Evolutionary conservation across 371 early-diverging fungal genomes (phyloP), one percentile per base, ranked within the genome.

Genomic region (Mucor lusitanicus): DNA sequence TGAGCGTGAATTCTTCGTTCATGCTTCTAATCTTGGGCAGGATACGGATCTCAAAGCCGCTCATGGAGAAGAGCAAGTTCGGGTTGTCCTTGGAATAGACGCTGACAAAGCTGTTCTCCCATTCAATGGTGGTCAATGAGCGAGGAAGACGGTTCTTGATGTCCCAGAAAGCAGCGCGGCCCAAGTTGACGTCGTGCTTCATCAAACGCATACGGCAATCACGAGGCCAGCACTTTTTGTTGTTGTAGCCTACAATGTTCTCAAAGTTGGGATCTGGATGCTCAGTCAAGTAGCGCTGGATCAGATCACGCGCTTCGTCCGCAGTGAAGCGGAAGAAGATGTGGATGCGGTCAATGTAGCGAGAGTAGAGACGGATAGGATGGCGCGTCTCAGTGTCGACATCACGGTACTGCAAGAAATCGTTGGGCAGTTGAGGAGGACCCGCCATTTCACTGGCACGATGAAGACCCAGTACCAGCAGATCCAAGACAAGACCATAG

Each of bases 191-290:
- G 79, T 99, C 99, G 79, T 96, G 95, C 84, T 97, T 97, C 96
- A 99, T 97, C 72, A 99, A 76, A 59, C 99, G 93, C 99, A 99
- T 99, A 65, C 99, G 92, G 73, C 97, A 94, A 81, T 99, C 99
- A 53, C 98, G 91, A 15, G 99, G 99, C 97, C 99, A 99, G 87
- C 97, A 97, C 69, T 89, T 90, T 74, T 92, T 92, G 85, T 95
- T 98, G 81, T 96, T 95, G 80, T 99, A 99, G 0, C 99, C 99
- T 12, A 98, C 98, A 70, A 99, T 91, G 79, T 99, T 98, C 73
- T 97, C 98, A 81, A 97, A 97, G 82, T 98, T 99, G 17, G 99
- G 99, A 82, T 99, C 99, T 1, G 99, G 99, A 80, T 97, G 94
- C 75, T 98, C 98, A 0, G 97, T 97, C 71, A 98, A 74, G 72